Evolutionary conservation across 345 rosid genomes (phyloP), one percentile per base, ranked within the genome.

Genomic region (Erodium maritimum): DNA sequence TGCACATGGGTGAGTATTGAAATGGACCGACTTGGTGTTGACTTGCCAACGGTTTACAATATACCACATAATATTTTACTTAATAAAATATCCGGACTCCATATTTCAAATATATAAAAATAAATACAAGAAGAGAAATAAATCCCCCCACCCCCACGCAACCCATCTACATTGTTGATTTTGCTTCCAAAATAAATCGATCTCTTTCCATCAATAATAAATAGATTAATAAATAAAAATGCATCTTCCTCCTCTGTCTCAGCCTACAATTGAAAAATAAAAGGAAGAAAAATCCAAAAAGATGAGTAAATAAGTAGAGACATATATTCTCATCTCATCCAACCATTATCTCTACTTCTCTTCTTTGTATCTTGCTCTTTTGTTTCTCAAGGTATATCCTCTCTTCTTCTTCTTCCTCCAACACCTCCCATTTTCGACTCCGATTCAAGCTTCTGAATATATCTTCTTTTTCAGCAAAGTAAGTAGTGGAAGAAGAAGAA

Each of bases 401-500:
- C 3, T 29, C 34, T 8, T 29, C 61, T 68, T 74, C 62, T 72
- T 55, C 74, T 66, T n/a, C n/a, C n/a, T n/a, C n/a, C n/a, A n/a
- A n/a, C 77, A 50, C 21, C 57, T 17, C 10, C 73, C 70, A 82
- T 80, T 78, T 76, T 79, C 64, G 65, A 52, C 61, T 61, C 8
- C 34, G 34, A 3, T 29, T 29, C 8, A 29, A 29, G 8, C 34
- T 29, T 29, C 8, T 29, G 34, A 29, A n/a, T 8, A 29, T 3
- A 8, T 29, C 8, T 29, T 29, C n/a, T n/a, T n/a, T n/a, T n/a
- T n/a, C n/a, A n/a, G n/a, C n/a, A n/a, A n/a, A n/a, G n/a, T n/a
- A n/a, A n/a, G n/a, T n/a, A n/a, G n/a, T n/a, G n/a, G n/a, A n/a
- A n/a, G n/a, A n/a, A n/a, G n/a, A n/a, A 29, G 8, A 3, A 8